Conservation (phyloP, 306 rosid species). For the Morella rubra region DNA sequence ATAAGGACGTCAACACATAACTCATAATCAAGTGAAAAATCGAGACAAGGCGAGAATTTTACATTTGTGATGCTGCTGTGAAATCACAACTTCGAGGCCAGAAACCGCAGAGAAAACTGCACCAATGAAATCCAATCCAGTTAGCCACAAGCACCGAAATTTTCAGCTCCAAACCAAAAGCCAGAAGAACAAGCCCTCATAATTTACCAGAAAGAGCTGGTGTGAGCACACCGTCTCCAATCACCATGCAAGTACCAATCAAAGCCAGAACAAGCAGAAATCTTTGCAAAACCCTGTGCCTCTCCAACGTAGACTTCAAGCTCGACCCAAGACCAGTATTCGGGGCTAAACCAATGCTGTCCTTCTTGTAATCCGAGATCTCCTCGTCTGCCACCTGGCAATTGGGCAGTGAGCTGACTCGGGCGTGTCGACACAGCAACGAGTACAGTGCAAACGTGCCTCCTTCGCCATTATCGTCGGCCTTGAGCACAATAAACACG, state of each 20-base stretch:
- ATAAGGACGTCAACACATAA: conserved; percentile 17
- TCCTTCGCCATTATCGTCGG: conserved; percentile 96
- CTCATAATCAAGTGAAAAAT: not conserved
- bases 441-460: conserved; percentile 96
- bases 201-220: conserved; percentile 86
- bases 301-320: conserved; percentile 63
- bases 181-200: not conserved
- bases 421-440: conserved; percentile 78
- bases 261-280: conserved; percentile 80
- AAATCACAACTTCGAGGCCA: conserved; percentile 87
- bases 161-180: conserved; percentile 13
- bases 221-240: conserved; percentile 93
- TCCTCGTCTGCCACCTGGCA: conserved; percentile 73
- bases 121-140: conserved; percentile 32
- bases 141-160: conserved; percentile 14
- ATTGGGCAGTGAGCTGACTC: conserved; percentile 72
- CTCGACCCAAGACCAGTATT: conserved; percentile 42
- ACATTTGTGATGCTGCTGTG: conserved; percentile 75
- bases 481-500: conserved; percentile 81
- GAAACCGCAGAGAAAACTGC: conserved; percentile 97
- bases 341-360: conserved; percentile 12
- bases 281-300: conserved; percentile 64
- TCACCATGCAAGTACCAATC: conserved; percentile 96
- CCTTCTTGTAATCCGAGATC: conserved; percentile 63
- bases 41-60: conserved; percentile 30